Base-by-base conservation (phyloP, 805 yeast species). In the Schwanniomyces occidentalis region DNA sequence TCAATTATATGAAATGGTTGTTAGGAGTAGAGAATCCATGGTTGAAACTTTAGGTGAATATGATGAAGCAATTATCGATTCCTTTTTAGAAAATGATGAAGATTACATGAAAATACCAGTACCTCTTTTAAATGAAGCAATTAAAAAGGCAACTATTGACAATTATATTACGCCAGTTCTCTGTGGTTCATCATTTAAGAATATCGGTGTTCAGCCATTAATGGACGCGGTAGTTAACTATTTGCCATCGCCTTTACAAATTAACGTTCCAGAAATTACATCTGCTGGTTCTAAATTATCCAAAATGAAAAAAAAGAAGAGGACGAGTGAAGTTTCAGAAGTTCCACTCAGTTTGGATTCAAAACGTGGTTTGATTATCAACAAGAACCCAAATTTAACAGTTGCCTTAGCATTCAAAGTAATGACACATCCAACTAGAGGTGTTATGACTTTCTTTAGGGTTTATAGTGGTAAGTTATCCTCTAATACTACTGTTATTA, bases 191-290 rank as follows among this genome's bases (percentile, higher is more conserved):
- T 85, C 96, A 35, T 93, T 91, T 61, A 76, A 73, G 46, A 91
- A 91, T 56, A 85, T 91, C 29, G 99, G 99, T 16, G 95, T 93
- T 2, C 98, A 93, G 55, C 96, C 98, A 1, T 64, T 93, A 31
- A 61, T 93, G 60, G 97, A 91, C 58, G 90, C 95, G 0, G 74
- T 90, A 8, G 74, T 79, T 2, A 74, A 76, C 35, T 93, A 75
- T 49, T 63, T 93, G 12, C 98, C 99, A 0, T 79, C 89, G 2
- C 98, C 98, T 1, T 44, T 73, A 3, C 89, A 89, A 42, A 68
- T 73, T 1, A 54, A 54, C 1, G 46, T 73, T 3, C 93, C 95
- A 0, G 78, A 77, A 29, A 69, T 82, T 3, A 46, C 60, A 2
- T 32, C 51, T 8, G 44, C 47, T 8, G 35, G 31, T 32, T 33